These are phyloP conservation scores for Cenchrus americanus DNA, from an alignment of 176 grass and related monocot genomes.

Conservation along the genomic window DNA sequence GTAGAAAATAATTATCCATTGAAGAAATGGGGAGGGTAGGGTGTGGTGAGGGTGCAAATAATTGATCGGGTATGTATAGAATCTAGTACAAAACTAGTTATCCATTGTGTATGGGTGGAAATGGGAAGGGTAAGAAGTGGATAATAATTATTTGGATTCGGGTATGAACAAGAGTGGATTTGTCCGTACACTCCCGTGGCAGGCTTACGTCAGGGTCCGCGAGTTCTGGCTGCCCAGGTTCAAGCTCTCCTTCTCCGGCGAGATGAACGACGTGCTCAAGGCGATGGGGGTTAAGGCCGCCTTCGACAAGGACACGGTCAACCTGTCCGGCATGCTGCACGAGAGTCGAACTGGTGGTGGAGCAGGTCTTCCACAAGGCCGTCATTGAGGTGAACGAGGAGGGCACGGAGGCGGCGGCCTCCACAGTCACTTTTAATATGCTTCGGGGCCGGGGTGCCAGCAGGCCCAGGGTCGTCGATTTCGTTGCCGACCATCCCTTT, in stretches of 20 bases:
- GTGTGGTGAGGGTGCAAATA: too few relatives aligned
- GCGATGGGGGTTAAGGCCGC: background rate
- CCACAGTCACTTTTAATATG: background rate
- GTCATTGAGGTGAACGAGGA: conserved; percentile 31
- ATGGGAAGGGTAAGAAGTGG: too few relatives aligned
- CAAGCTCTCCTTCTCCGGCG: conserved; percentile 12
- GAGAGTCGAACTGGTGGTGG: background rate
- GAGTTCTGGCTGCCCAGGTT: conserved; percentile 11
- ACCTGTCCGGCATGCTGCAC: conserved; percentile 5
- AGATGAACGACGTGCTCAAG: background rate
- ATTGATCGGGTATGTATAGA: too few relatives aligned
- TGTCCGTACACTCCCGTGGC: too few relatives aligned
- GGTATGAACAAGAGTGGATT: too few relatives aligned
- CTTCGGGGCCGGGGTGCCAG: rapidly evolving
- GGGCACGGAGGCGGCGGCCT: background rate
- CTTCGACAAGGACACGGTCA: background rate
- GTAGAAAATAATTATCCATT: too few relatives aligned
- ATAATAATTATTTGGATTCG: too few relatives aligned
- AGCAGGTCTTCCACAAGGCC: conserved; percentile 16
- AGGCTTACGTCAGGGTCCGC: too few relatives aligned
- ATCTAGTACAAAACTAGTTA: too few relatives aligned
- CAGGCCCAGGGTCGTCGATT: background rate
- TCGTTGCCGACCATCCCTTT: conserved; percentile 6
- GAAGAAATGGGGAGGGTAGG: too few relatives aligned
- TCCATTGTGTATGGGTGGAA: too few relatives aligned